Evolutionary conservation across 2,329 filamentous ascomycete genomes (phyloP), one percentile per base, ranked within the genome.

Genomic region (Berkeleyomyces basicola): DNA sequence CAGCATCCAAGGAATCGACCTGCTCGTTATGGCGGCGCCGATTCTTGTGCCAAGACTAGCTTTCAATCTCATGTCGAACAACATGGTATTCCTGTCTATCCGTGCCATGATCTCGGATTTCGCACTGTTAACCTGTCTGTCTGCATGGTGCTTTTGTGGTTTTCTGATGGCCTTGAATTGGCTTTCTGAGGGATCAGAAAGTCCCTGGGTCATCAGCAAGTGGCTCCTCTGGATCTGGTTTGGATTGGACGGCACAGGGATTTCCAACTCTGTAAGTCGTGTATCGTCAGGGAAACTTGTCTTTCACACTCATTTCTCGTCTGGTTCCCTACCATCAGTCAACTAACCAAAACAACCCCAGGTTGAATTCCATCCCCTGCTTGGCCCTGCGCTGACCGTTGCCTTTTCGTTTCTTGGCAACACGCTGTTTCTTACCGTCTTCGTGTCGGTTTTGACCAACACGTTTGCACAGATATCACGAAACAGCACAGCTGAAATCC

Each of bases 221-320:
- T 95, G 89, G 89, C 92, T 95, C 88, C 80, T 93, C 1, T 93
- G 87, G 80, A 91, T 95, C 66, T 95, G 89, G 89, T 93, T 95
- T 69, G 89, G 89, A 1, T 80, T 95, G 1, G 89, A 93, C 68
- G 89, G 82, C 5, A 83, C 79, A 3, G 82, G 82, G 6, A 83
- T 85, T 49, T 77, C 82, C 58, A 72, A 77, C 66, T 82, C 81
- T 63, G 78, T 79, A 69, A 69, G 76, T 70, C 5, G 16, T 9
- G 14, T 33, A 23, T n/a, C 14, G 43, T n/a, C 4, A 16, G 16
- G 16, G 3, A n/a, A 46, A 46, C 43, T 2, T 4, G 43, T 14
- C 31, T 9, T 31, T 16, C 49, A 14, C 23, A 23, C 10, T 23
- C 23, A 7, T 14, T 47, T 43, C 6, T 16, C 23, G 39, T 59